phyloP scores from a whole-genome alignment of 192 early-diverging fungal species.

The Rhizophagus sp. region DNA sequence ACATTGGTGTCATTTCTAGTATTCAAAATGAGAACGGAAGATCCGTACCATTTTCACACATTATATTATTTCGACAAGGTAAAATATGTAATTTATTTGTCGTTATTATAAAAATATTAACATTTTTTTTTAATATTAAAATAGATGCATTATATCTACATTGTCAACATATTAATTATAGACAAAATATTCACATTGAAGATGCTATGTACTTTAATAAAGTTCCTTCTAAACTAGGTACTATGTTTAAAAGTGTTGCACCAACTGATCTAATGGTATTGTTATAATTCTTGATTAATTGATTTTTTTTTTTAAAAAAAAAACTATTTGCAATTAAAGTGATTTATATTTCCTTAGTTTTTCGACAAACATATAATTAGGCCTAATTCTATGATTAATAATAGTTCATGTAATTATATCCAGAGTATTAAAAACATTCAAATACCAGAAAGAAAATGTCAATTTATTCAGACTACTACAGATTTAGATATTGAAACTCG shows the following conservation, averaged over 20 bases:
- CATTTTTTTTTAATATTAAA: neutral
- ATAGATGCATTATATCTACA: constrained; percentile 19
- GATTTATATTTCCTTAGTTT: neutral
- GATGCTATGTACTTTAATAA: neutral
- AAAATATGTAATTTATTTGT: neutral
- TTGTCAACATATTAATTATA: constrained; percentile 9
- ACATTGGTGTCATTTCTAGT: neutral
- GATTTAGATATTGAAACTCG: constrained; percentile 11
- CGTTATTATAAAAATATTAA: neutral
- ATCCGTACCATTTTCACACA: constrained; percentile 1
- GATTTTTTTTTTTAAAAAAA: too few species aligned
- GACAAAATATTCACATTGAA: neutral
- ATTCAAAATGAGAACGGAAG: neutral
- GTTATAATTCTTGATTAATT: neutral
- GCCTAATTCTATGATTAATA: neutral
- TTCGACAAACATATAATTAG: constrained; percentile 14
- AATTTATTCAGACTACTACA: neutral
- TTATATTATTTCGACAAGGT: constrained; percentile 21
- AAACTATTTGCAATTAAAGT: neutral
- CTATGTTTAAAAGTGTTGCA: neutral
- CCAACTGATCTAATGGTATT: neutral
- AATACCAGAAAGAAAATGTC: neutral
- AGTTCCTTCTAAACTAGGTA: neutral
- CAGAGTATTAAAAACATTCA: neutral
- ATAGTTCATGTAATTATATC: neutral